Evolutionary conservation across 305 asterid species (phyloP), one percentile per base, ranked within the genome.

Genomic region (Ilex paraguariensis): DNA sequence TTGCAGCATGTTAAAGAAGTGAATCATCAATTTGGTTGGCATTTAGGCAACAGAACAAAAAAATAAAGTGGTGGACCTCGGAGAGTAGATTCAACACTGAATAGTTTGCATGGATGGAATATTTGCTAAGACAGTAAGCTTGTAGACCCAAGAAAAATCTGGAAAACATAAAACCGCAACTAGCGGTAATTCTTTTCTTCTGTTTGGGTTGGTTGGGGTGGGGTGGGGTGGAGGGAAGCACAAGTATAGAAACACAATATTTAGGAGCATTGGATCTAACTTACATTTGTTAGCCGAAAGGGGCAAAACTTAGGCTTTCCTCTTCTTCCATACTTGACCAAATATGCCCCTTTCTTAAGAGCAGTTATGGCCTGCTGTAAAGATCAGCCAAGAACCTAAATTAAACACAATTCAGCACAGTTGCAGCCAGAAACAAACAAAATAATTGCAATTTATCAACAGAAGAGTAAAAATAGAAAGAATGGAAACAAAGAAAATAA

Each of bases 281-380:
- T 79, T 82, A 91, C 98, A 79, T 91, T 91, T 81, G 98, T 77
- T 70, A 91, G 77, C 70, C 90, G 90, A 64, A 91, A 91, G 49
- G 96, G 98, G 72, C 98, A 91, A 83, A 91, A 91, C 75, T 88
- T 91, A 66, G 98, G 98, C 78, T 88, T 91, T 72, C 98, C 98
- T 71, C 98, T 88, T 83, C 96, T 84, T 74, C 98, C 98, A 73
- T 86, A 91, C 81, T 91, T 91, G 70, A 91, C 93, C 64, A 91
- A 75, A 77, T 81, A 84, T 13, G 97, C 95, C 51, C 97, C 97
- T 79, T 87, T 87, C 87, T 90, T 90, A 21, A 91, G 90, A 70
- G 98, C 91, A 63, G 91, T 88, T 32, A 86, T 81, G 13, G 96
- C 96, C 98, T 91, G 89, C 73, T 39, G 74, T 67, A 54, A 76